Evolutionary conservation across 495 filamentous ascomycete species (phyloP).

Genomic region (Aspergillus nanangensis): DNA sequence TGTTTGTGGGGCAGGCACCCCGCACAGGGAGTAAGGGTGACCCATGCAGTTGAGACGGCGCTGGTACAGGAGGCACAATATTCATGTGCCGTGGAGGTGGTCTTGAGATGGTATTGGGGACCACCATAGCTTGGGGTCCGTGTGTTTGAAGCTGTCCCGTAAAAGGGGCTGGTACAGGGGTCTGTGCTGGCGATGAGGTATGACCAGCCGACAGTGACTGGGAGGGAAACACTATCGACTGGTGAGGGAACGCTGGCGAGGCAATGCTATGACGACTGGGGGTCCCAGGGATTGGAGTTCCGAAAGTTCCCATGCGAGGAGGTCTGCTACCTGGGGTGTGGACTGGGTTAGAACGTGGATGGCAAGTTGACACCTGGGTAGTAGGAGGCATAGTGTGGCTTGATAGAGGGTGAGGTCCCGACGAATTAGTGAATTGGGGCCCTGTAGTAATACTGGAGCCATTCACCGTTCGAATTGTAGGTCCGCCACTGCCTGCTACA

Average conservation of each 20-base stretch:
- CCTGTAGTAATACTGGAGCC: neutral
- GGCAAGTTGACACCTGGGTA: neutral
- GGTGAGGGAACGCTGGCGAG: neutral
- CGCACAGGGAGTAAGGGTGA: constrained; percentile 28
- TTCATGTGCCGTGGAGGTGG: too few species aligned
- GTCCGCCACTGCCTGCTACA: neutral
- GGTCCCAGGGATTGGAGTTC: neutral
- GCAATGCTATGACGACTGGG: too few species aligned
- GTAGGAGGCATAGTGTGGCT: neutral
- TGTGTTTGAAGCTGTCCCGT: neutral
- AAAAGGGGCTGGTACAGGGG: neutral
- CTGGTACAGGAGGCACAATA: too few species aligned
- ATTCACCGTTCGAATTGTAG: neutral
- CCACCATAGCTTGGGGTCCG: too few species aligned
- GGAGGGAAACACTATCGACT: constrained; percentile 1
- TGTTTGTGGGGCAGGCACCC: constrained; percentile 25
- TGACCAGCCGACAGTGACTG: neutral
- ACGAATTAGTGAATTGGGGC: neutral
- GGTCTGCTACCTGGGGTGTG: neutral
- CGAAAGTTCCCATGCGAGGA: neutral
- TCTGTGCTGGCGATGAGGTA: neutral
- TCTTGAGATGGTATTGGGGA: too few species aligned
- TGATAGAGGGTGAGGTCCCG: neutral
- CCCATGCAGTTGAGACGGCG: too few species aligned
- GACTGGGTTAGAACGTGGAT: neutral